Conservation (phyloP, 1,284 basidiomycete genomes). For the Somion occarium region DNA sequence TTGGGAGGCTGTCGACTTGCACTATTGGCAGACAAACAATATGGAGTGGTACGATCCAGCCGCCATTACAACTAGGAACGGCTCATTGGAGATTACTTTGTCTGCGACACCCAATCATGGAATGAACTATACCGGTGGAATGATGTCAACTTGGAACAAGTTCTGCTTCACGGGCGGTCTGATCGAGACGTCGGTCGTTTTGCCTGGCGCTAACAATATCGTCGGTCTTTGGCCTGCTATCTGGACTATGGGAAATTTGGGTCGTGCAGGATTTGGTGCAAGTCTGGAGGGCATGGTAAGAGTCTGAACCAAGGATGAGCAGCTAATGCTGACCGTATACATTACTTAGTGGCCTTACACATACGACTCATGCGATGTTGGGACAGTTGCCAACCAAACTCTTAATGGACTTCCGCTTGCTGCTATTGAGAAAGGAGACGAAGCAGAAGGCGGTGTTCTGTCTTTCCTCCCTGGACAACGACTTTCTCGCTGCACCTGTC, state of each 20-base stretch:
- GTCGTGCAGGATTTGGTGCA: constrained; percentile 72
- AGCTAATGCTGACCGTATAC: neutral
- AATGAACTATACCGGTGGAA: constrained; percentile 40
- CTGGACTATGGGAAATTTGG: constrained; percentile 78
- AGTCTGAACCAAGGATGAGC: constrained; percentile 33
- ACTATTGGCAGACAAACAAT: constrained; percentile 51
- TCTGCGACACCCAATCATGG: constrained; percentile 42
- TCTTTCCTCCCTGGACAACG: constrained; percentile 77
- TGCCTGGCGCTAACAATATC: constrained; percentile 57
- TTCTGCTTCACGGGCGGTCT: constrained; percentile 82
- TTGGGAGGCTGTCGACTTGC: constrained; percentile 53
- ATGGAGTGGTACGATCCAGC: constrained; percentile 56
- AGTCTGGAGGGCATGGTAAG: constrained; percentile 44
- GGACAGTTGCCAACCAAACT: constrained; percentile 52
- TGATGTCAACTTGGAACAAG: constrained; percentile 47
- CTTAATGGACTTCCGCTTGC: constrained; percentile 33
- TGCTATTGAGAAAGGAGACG: constrained; percentile 36
- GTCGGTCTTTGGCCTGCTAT: constrained; percentile 70
- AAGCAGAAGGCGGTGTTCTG: constrained; percentile 28
- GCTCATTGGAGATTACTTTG: constrained; percentile 51
- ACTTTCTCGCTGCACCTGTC: constrained; percentile 82
- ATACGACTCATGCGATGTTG: constrained; percentile 54
- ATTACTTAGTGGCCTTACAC: constrained; percentile 38
- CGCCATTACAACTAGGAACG: constrained; percentile 47
- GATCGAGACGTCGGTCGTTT: constrained; percentile 51